Base-by-base conservation (phyloP, 1,284 basidiomycete species). In the Irpex lacteus region DNA sequence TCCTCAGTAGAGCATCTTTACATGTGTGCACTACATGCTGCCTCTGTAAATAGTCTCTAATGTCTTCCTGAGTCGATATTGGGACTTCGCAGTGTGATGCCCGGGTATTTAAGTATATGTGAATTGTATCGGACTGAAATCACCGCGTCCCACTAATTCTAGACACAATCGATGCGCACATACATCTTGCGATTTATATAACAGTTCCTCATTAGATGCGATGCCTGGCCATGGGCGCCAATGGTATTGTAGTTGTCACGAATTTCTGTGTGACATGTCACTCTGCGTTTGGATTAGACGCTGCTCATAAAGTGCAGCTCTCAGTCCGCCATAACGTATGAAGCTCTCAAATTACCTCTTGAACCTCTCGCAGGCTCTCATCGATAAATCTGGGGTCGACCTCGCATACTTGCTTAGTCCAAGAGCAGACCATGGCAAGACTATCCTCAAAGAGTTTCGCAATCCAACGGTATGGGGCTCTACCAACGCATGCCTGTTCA, bases 351-450 rank as follows among this genome's bases (percentile, higher is more conserved):
- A 81, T 11, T 92, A 83, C 70, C 76, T 90, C 26, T 75, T 80
- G 5, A 84, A 89, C 67, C 77, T 93, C 2, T 84, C 84, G 47
- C 82, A 87, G 65, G 83, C 87, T 9, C 75, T 92, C 6, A 71
- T 80, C 7, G 76, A 79, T n/a, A 85, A 89, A 72, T 85, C 90
- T 70, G 91, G 91, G 2, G 81, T 81, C 1, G 84, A 84, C 70
- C 75, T 93, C 4, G 89, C 89, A 3, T 90, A 86, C 70, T 77
- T 92, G n/a, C 78, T 93, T 3, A 83, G 87, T 49, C 89, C 89
- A 1, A 88, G 88, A 3, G 88, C 85, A 68, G 85, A 89, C 4
- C 90, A 92, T 68, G 87, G 85, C 9, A 92, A 90, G 74, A 85
- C 86, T 65, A 75, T 92, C 3, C 82, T 89, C 19, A 91, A 90